Evolutionary conservation across 129 eudicot species (phyloP).

Genomic region (Flaveria bidentis): DNA sequence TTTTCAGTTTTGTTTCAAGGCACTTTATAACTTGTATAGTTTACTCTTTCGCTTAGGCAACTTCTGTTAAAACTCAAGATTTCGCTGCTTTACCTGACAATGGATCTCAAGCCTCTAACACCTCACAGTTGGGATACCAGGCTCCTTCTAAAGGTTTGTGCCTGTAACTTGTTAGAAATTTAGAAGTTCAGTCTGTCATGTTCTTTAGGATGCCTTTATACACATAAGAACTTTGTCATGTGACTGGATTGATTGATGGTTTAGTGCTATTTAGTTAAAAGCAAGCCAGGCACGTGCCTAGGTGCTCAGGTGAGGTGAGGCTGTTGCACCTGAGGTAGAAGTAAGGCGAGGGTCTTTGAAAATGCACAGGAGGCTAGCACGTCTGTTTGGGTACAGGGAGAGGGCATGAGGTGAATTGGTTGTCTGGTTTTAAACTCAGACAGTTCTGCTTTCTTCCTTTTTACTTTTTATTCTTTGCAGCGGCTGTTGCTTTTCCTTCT

Average conservation of each 20-base stretch:
- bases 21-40: constrained; percentile 28
- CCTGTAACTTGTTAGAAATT: constrained; percentile 13
- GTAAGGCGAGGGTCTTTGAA: background rate
- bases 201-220: background rate
- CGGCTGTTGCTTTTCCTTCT: background rate
- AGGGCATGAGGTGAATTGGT: background rate
- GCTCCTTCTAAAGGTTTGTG: constrained; percentile 60
- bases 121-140: constrained; percentile 58
- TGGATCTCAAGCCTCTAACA: constrained; percentile 63
- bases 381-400: background rate
- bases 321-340: background rate
- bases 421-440: background rate
- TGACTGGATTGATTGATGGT: constrained; percentile 7
- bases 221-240: background rate
- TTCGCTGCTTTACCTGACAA: constrained; percentile 49
- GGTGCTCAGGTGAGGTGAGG: background rate
- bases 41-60: constrained; percentile 43
- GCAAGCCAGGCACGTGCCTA: background rate
- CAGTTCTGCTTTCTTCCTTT: background rate
- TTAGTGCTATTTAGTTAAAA: background rate
- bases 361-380: background rate
- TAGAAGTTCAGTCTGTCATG: constrained; percentile 24
- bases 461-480: background rate
- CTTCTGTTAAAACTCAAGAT: constrained; percentile 50
- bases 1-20: constrained; percentile 14